Evolutionary conservation across 345 rosid species (phyloP), one percentile per base, ranked within the genome.

Genomic region (rapeseed (Brassica napus)): DNA sequence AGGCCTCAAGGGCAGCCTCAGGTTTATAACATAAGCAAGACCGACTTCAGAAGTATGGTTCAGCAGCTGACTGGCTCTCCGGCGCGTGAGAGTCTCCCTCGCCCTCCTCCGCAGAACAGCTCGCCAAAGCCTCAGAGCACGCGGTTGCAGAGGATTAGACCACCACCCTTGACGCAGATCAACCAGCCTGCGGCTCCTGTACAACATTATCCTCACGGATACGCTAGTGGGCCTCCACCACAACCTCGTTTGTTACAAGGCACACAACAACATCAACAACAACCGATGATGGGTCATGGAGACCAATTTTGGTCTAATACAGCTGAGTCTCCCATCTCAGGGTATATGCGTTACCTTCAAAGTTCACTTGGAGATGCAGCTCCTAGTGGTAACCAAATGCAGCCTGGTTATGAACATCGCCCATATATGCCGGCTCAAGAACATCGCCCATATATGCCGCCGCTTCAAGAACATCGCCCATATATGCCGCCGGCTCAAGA

Each of bases 11-110:
- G 88, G 55, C 97, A 92, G 76, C 97, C 97, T 71, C 97, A 92
- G 82, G 97, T 94, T 77, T 94, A 94, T 85, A 94, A 94, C 80
- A 94, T 94, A 58, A 92, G 92, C 91, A 94, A 94, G 93, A 90
- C 85, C 68, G 92, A 94, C 64, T 94, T 94, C 57, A 84, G 94
- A 66, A 92, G 86, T 72, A 84, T 92, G 71, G 98, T 92, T 86
- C 98, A 94, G 86, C 93, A 89, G 81, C 87, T 94, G 7, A 94
- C 97, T 0, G 97, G 98, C 76, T 92, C 98, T 30, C 92, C 92
- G 16, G 84, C 92, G 1, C 91, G 85, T 31, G 94, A 94, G 14
- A 88, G 83, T 70, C 82, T 88, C 82, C 97, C 97, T 57, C 89
- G 87, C 32, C 98, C 98, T 65, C 98, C 98, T 65, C 88, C 89